A percentile compares a stretch with the other conserved stretches of the same genome.
Evolutionary conservation across 2,329 filamentous ascomycete genomes (phyloP).

Genomic region (Cercospora citrullina): DNA sequence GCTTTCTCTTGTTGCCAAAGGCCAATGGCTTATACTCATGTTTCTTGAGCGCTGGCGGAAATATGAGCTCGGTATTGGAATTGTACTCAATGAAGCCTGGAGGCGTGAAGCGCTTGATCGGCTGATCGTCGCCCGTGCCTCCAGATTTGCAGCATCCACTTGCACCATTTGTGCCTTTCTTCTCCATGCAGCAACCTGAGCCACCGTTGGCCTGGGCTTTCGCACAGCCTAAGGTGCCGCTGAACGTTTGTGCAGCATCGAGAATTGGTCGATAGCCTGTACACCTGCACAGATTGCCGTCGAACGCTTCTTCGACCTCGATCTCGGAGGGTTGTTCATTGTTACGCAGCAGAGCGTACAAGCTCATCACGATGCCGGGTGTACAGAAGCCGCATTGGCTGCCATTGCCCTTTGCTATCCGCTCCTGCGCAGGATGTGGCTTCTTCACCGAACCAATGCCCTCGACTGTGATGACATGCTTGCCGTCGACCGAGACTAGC

Average conservation of each 20-base stretch:
- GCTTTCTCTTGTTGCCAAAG: conserved; percentile 93
- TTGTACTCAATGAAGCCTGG: conserved; percentile 94
- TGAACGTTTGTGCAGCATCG: conserved; percentile 91
- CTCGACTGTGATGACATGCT: conserved; percentile 97
- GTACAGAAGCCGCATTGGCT: conserved; percentile 97
- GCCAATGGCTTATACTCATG: conserved; percentile 78
- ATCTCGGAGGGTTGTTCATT: conserved; percentile 73
- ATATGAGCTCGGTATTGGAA: conserved; percentile 91
- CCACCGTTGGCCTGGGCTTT: conserved; percentile 60
- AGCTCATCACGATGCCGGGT: conserved; percentile 94
- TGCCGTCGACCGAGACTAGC: conserved; percentile 88
- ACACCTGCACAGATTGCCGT: conserved; percentile 93
- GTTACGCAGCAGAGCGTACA: conserved; percentile 90
- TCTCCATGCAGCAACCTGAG: conserved; percentile 71
- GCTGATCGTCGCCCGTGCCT: conserved; percentile 44
- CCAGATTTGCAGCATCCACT: conserved; percentile 59
- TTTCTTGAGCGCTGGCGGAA: conserved; percentile 80
- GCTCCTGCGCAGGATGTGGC: conserved; percentile 87
- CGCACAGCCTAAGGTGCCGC: conserved; percentile 56
- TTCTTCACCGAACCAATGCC: conserved; percentile 86
- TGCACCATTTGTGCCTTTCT: conserved; percentile 44
- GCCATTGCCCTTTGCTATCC: conserved; percentile 86
- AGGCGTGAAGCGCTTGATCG: conserved; percentile 68
- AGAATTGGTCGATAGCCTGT: conserved; percentile 94
- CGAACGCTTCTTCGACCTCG: conserved; percentile 92